These are phyloP conservation scores for Artemisia annua DNA, from an alignment of 129 eudicot genomes.

Conservation along the genomic window DNA sequence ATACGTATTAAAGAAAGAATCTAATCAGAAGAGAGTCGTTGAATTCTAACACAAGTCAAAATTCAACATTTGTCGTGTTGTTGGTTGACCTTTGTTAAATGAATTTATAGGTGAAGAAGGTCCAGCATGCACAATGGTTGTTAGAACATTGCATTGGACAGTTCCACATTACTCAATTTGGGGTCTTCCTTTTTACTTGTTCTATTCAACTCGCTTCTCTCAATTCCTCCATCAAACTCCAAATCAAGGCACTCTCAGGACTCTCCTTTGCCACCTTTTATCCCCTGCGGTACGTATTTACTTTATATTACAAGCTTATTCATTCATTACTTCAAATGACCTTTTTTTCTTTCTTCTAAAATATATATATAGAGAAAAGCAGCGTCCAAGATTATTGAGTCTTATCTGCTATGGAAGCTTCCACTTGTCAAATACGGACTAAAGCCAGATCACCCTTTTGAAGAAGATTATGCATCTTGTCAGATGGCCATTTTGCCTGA, in stretches of 20 bases:
- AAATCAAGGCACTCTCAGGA: slow-evolving; percentile 69
- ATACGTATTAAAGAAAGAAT: no score
- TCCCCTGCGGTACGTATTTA: slow-evolving; percentile 59
- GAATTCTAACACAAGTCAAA: no score
- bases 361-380: slow-evolving; percentile 47
- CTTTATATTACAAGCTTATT: no score
- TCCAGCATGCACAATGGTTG: slow-evolving; percentile 79
- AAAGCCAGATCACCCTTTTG: slow-evolving; percentile 89
- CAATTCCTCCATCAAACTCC: slow-evolving; percentile 90
- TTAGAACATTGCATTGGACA: slow-evolving; percentile 91
- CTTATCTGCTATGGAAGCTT: slow-evolving; percentile 78
- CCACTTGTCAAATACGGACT: slow-evolving; percentile 81
- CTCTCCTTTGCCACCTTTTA: slow-evolving; percentile 48
- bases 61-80: no score
- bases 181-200: slow-evolving; percentile 94
- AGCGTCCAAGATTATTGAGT: slow-evolving; percentile 67
- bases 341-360: no score
- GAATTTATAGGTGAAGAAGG: slow-evolving; percentile 57
- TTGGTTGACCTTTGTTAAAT: not conserved
- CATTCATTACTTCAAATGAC: not conserved
- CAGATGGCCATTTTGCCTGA: slow-evolving; percentile 98
- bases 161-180: slow-evolving; percentile 94
- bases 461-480: slow-evolving; percentile 94
- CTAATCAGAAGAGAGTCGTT: no score
- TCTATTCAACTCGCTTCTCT: slow-evolving; percentile 86